Percentiles rank a stretch among this genome's conserved stretches.
Evolutionary conservation across 495 filamentous ascomycete species (phyloP).

Genomic region (Sordaria brevicollis): DNA sequence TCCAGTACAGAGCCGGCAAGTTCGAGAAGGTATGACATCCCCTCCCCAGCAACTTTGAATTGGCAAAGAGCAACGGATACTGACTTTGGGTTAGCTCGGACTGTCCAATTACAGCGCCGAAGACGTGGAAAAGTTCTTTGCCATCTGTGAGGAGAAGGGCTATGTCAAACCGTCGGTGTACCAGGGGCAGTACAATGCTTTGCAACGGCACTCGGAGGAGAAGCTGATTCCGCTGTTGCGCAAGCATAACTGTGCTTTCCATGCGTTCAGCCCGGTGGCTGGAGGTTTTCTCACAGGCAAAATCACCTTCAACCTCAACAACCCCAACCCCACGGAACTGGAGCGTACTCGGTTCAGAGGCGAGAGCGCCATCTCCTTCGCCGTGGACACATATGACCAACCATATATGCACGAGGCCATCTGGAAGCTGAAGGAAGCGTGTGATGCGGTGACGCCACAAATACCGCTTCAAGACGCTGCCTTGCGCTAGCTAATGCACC

Average conservation of each 20-base stretch:
- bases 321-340: conserved; percentile 18
- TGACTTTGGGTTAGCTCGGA: conserved; percentile 21
- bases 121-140: conserved; percentile 30
- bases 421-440: conserved; percentile 29
- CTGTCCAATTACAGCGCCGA: conserved; percentile 34
- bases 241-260: conserved; percentile 29
- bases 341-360: conserved; percentile 19
- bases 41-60: not conserved
- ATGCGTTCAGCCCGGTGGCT: conserved; percentile 25
- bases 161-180: conserved; percentile 39
- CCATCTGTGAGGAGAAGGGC: conserved; percentile 30
- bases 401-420: conserved; percentile 25
- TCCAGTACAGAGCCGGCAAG: conserved; percentile 23
- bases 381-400: conserved; percentile 32
- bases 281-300: conserved; percentile 19
- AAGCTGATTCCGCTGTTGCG: conserved; percentile 34
- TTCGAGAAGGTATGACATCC: conserved; percentile 15
- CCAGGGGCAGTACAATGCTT: conserved; percentile 38
- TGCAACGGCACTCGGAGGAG: conserved; percentile 28
- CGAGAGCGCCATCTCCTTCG: conserved; percentile 19
- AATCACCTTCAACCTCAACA: conserved; percentile 12
- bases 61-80: not conserved
- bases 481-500: conserved; percentile 45
- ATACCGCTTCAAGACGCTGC: conserved; percentile 27
- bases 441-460: not conserved